These are phyloP conservation scores for Yarrowia keelungensis DNA, from an alignment of 805 yeast genomes.

Conservation along the genomic window DNA sequence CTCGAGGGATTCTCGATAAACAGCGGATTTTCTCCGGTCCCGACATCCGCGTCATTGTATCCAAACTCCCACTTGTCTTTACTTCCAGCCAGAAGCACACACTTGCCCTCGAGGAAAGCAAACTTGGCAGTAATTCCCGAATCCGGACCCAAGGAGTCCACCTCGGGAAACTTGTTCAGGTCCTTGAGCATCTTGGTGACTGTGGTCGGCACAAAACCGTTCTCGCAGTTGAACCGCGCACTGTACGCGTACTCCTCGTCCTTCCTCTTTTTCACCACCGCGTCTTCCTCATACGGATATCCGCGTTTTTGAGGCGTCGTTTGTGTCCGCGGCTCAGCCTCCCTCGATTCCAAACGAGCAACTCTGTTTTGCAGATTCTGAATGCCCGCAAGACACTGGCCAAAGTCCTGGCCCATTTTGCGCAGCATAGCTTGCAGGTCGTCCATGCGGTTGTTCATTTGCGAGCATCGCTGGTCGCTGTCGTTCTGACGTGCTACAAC, in stretches of 20 bases:
- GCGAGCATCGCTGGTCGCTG: neutral
- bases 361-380: neutral
- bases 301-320: neutral
- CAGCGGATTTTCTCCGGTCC: neutral
- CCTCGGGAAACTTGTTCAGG: neutral
- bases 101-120: neutral
- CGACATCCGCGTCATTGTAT: neutral
- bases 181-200: neutral
- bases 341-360: neutral
- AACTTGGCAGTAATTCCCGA: neutral
- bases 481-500: neutral
- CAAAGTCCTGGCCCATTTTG: neutral
- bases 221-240: neutral
- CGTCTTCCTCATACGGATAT: neutral
- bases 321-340: neutral
- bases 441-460: neutral
- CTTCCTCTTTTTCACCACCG: too few species aligned
- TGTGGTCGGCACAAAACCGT: neutral
- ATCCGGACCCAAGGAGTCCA: neutral
- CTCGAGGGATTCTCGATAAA: too few species aligned
- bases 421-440: neutral
- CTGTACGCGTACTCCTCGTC: too few species aligned
- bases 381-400: neutral
- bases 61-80: slow-evolving; percentile 21
- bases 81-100: slow-evolving; percentile 1